Percentiles rank a stretch among this genome's conserved stretches.
phyloP scores from a whole-genome alignment of 2,329 filamentous ascomycete genomes.

The Scleromitrula shiraiana region DNA sequence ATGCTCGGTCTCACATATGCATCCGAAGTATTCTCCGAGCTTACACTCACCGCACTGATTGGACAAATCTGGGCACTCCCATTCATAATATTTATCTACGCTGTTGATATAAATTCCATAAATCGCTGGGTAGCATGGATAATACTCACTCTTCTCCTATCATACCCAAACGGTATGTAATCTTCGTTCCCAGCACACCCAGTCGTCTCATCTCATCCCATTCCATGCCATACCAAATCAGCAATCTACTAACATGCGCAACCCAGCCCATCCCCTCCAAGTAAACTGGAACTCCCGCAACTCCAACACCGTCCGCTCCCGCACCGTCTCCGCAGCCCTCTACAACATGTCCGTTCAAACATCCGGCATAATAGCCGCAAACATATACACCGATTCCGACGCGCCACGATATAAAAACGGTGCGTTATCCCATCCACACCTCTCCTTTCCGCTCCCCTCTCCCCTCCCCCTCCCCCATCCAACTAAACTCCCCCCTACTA shows the following conservation, averaged over 20 bases:
- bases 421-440: background rate
- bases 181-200: background rate
- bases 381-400: constrained; percentile 36
- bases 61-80: constrained; percentile 53
- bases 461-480: background rate
- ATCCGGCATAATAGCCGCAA: constrained; percentile 31
- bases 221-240: no score
- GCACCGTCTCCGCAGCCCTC: constrained; percentile 54
- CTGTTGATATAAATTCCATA: constrained; percentile 32
- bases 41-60: constrained; percentile 40
- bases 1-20: constrained; percentile 31
- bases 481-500: background rate
- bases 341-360: constrained; percentile 50
- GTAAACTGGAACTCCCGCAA: constrained; percentile 47
- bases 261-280: constrained; percentile 38
- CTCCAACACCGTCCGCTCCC: constrained; percentile 51
- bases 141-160: constrained; percentile 36
- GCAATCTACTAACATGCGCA: background rate
- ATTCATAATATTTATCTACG: constrained; percentile 39
- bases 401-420: constrained; percentile 40
- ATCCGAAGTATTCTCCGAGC: constrained; percentile 39
- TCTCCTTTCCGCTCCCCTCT: background rate
- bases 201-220: no score
- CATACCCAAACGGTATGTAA: constrained; percentile 33
- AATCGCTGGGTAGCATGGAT: constrained; percentile 37